Conservation (phyloP, 768 basidiomycete species). For the Leucosporidium yakuticum region DNA sequence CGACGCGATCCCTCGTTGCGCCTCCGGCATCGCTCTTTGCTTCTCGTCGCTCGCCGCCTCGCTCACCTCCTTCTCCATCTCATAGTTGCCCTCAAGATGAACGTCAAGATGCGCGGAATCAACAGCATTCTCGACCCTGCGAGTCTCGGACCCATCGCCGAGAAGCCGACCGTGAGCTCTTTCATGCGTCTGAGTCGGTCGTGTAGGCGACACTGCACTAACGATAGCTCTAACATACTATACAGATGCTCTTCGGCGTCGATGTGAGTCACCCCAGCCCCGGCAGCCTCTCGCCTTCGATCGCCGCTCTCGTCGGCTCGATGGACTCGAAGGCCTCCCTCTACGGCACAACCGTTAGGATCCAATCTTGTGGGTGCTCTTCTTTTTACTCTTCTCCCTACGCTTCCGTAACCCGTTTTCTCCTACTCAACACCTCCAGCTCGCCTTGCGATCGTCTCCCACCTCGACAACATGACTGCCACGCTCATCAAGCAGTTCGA, state of each 20-base stretch:
- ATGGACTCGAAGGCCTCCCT: constrained; percentile 15
- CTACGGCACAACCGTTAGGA: constrained; percentile 20
- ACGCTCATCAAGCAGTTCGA: constrained; percentile 5
- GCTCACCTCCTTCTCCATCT: constrained; percentile 25
- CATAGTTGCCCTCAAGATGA: constrained; percentile 24
- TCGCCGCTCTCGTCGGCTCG: constrained; percentile 31
- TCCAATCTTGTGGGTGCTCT: neutral
- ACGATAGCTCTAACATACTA: neutral
- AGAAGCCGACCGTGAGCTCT: constrained; percentile 12
- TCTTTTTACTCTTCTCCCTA: too few relatives aligned
- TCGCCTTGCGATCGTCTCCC: constrained; percentile 5
- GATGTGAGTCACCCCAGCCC: constrained; percentile 30
- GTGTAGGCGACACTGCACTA: too few relatives aligned
- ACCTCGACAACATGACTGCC: neutral
- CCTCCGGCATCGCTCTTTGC: too few relatives aligned
- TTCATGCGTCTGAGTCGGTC: too few relatives aligned
- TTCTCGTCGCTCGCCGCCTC: neutral
- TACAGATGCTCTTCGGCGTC: neutral
- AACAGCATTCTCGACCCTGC: constrained; percentile 19
- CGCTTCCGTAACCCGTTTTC: neutral
- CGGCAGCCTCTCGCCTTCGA: constrained; percentile 24
- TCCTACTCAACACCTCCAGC: neutral
- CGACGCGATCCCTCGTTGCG: too few relatives aligned
- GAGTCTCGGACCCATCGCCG: constrained; percentile 12
- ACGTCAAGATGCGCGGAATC: constrained; percentile 25